Base-by-base conservation (phyloP, 768 basidiomycete species). In the Lactarius hatsudake region DNA sequence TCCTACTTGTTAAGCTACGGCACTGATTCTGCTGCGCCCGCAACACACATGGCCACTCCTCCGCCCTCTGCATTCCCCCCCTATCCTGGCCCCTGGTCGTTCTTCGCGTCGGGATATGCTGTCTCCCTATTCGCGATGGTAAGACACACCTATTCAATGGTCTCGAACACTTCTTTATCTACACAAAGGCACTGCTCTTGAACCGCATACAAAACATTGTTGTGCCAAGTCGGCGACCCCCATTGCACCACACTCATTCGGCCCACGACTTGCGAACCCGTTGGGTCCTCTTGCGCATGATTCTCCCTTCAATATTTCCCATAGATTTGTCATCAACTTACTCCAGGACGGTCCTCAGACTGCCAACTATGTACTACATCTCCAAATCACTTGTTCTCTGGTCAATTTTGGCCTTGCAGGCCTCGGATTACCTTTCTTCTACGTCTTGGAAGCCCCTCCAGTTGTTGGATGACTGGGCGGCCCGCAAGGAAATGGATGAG, bases 171-270 rank as follows among this genome's bases (percentile, higher is more conserved):
- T 15, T 48, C 48, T 58, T 32, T 36, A 59, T 42, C 48, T 38
- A 34, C 26, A 38, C 59, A 18, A 71, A 91, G 89, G 87, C 85
- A 15, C 76, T 93, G 58, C 73, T 92, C 34, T 76, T 91, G 65
- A 88, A 92, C 71, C 83, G 91, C 34, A 88, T 93, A 65, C 91
- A 91, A 71, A 87, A 92, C 74, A 84, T 90, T 53, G 86, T 91
- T 55, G 85, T 90, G 0, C 91, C 91, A 15, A 83, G 87, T 42
- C 83, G 84, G 2, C 76, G 73, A 45, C 76, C 76, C 45, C 72
- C 72, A 60, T 69, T 66, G 62, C 76, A 72, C 56, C 75, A 68
- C 64, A 63, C 66, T 36, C 63, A 72, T 68, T 53, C 73, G 55
- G 68, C 69, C 68, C 34, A 71, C 66, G 26, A 60, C 43, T 48